Evolutionary conservation across 805 yeast species (phyloP), one percentile per base, ranked within the genome.

Genomic region (Candida glaebosa): DNA sequence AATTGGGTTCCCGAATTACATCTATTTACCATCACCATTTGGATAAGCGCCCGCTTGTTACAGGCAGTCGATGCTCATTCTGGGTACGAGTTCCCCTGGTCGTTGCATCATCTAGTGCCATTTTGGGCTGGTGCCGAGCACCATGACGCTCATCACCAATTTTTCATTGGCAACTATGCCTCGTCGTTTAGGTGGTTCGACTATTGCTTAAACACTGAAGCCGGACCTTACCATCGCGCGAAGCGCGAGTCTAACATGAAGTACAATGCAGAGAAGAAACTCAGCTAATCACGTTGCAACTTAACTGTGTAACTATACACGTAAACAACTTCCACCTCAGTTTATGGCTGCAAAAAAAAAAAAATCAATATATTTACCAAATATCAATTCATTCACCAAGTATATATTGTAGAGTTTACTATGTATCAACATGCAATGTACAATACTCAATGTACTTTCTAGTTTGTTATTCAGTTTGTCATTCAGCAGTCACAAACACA

Each of bases 71-170:
- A 91, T 63, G 84, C 97, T 18, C 99, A 91, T 66, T 89, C 97
- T 9, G 99, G 98, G 44, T 93, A 91, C 67, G 98, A 91, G 62
- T 91, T 91, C 80, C 98, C 99, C 48, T 82, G 95, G 87, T 87
- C 96, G 3, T 75, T 91, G 58, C 93, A 88, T 68, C 88, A 89
- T 61, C 81, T 91, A 67, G 61, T 91, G 46, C 97, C 97, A 37
- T 78, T 93, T 69, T 90, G 98, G 97, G 96, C 97, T 3, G 98
- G 98, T 51, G 96, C 97, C 17, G 96, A 87, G 57, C 98, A 91
- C 67, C 98, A 91, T 63, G 99, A 91, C 66, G 87, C 87, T 67
- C 99, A 91, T 62, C 99, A 91, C 64, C 95, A 87, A 63, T 89
- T 84, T 70, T 91, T 91, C 67, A 85, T 88, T 54, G 98, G 98